Conservation (phyloP, 805 yeast genomes). For the Candida caryicola region DNA sequence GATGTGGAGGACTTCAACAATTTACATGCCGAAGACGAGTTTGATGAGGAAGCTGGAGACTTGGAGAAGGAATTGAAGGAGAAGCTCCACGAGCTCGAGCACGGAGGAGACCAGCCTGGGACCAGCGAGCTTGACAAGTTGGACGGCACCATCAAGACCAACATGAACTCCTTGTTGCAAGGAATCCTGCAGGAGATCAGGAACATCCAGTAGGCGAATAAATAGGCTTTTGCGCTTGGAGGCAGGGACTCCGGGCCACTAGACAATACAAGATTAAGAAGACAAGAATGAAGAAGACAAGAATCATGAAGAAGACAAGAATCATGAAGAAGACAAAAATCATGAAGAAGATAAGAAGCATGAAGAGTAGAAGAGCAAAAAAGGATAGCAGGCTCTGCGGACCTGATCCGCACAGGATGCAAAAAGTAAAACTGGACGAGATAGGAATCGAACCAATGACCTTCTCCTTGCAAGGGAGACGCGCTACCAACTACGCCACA, state of each 20-base stretch:
- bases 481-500: slow-evolving; percentile 85
- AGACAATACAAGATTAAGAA: no score
- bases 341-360: no score
- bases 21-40: slow-evolving; percentile 19
- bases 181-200: background rate
- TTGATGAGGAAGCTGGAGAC: slow-evolving; percentile 26
- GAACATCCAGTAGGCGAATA: background rate
- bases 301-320: no score
- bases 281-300: no score
- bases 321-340: no score
- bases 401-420: no score
- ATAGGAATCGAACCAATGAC: slow-evolving; percentile 77
- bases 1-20: slow-evolving; percentile 46
- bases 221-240: no score
- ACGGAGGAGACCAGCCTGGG: slow-evolving; percentile 12
- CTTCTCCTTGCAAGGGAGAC: slow-evolving; percentile 76
- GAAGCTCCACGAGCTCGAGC: slow-evolving; percentile 17
- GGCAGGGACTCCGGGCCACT: no score
- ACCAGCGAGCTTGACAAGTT: slow-evolving; percentile 34
- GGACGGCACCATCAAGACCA: slow-evolving; percentile 12
- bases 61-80: slow-evolving; percentile 27
- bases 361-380: no score
- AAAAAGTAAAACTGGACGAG: no score
- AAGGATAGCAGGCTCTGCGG: no score
- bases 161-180: slow-evolving; percentile 7